A percentile compares a stretch with the other conserved stretches of the same genome.
Evolutionary conservation across 169 alveolate species (phyloP).

Genomic region (Cryptosporidium canis): DNA sequence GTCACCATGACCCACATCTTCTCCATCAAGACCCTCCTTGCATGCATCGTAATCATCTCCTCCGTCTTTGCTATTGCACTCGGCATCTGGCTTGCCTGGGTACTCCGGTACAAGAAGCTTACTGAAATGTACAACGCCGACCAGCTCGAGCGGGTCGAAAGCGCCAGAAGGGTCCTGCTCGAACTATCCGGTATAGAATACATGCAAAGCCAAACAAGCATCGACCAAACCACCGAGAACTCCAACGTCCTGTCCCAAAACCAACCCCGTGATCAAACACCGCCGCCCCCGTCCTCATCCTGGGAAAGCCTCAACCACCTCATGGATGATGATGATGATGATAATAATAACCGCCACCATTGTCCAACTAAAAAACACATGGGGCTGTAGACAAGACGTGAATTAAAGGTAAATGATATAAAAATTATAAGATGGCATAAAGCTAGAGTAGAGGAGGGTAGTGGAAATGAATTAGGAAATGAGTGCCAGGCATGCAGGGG

Average conservation of each 20-base stretch:
- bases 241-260: background rate
- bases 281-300: conserved; percentile 13
- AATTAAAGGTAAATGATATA: background rate
- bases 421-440: background rate
- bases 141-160: conserved; percentile 35
- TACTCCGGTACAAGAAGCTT: conserved; percentile 20
- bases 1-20: conserved; percentile 56
- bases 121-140: conserved; percentile 56
- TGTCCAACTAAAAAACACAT: no score
- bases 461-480: background rate
- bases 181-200: conserved; percentile 37
- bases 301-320: conserved; percentile 8
- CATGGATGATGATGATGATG: background rate
- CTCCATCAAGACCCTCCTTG: conserved; percentile 43
- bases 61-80: background rate
- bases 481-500: background rate
- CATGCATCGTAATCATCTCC: conserved; percentile 2
- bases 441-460: background rate
- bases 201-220: background rate
- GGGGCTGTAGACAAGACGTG: background rate
- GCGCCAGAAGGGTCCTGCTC: conserved; percentile 47
- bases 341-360: no score
- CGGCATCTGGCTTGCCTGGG: conserved; percentile 45
- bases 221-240: conserved; percentile 37
- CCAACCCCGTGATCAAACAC: background rate